Evolutionary conservation across 2,329 filamentous ascomycete species (phyloP), one percentile per base, ranked within the genome.

Genomic region (Tolypocladium paradoxum): DNA sequence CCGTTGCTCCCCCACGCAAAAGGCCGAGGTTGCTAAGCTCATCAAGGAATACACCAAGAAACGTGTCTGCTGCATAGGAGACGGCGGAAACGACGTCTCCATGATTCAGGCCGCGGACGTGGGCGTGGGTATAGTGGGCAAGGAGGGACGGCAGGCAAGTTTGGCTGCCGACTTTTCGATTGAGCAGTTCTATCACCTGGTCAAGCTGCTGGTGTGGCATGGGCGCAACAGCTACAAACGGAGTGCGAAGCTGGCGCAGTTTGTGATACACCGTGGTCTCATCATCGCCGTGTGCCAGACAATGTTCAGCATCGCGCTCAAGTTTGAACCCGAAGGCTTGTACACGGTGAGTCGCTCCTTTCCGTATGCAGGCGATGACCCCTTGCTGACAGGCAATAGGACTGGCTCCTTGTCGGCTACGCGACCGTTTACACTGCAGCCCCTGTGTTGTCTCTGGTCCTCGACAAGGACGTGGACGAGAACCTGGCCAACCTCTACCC

Each of bases 21-120:
- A 99, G 70, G 95, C 93, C 43, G 92, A 97, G 62, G 80, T 99
- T 38, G 93, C 95, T 11, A 84, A 82, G 60, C 79, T 97, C 49
- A 99, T 99, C 71, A 89, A 91, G 56, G 82, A 87, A 50, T 85
- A 89, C 70, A 99, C 93, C 22, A 90, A 89, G 69, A 97, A 97
- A 70, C 87, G 95, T 16, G 88, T 97, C 18, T 96, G 91, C 72
- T 97, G 93, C 66, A 99, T 99, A 60, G 93, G 93, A 37, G 93
- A 99, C 65, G 93, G 93, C 59, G 93, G 95, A 62, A 99, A 99
- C 70, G 95, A 99, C 67, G 93, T 99, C 6, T 92, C 87, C 60
- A 99, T 99, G 93, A 99, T 99, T 61, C 93, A 97, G 74, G 92
- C 93, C 8, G 93, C 95, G 1, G 93, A 99, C 64, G 91, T 99